Evolutionary conservation across 345 rosid genomes (phyloP).

Genomic region (Euphorbia pulcherrima): DNA sequence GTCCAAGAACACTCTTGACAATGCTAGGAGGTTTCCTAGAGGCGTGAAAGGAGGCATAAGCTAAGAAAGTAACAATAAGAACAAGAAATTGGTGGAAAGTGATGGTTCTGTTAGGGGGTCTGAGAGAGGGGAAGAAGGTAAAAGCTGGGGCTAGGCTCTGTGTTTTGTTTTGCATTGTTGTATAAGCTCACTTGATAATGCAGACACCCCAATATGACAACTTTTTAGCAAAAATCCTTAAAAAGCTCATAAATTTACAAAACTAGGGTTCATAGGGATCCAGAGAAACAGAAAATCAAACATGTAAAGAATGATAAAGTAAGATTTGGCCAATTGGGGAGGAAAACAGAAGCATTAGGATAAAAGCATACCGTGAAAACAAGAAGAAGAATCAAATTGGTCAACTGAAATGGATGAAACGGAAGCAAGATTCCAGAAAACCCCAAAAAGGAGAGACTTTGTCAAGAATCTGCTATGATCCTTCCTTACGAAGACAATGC

Average conservation of each 20-base stretch:
- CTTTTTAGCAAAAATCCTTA: neutral
- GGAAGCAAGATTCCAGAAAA: too few relatives aligned
- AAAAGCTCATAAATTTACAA: neutral
- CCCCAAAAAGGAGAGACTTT: too few relatives aligned
- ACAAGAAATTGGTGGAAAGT: conserved; percentile 57
- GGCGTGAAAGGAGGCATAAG: conserved; percentile 90
- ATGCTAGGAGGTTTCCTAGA: conserved; percentile 95
- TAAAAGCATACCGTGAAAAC: too few relatives aligned
- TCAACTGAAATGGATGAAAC: too few relatives aligned
- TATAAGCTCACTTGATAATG: too few relatives aligned
- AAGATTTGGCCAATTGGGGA: too few relatives aligned
- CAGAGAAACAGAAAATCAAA: neutral
- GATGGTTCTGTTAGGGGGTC: conserved; percentile 57
- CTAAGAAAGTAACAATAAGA: conserved; percentile 63
- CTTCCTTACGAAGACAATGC: too few relatives aligned
- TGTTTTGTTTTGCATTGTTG: conserved; percentile 36
- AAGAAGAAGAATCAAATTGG: too few relatives aligned
- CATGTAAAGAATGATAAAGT: too few relatives aligned
- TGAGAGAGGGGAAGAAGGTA: conserved; percentile 51
- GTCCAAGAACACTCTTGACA: conserved; percentile 85
- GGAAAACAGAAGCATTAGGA: too few relatives aligned
- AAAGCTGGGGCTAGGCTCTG: conserved; percentile 46
- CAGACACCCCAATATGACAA: too few relatives aligned
- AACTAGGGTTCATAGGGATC: neutral
- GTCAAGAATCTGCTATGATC: too few relatives aligned